Evolutionary conservation across 2,329 filamentous ascomycete genomes (phyloP).

Genomic region (Alternaria sp.): DNA sequence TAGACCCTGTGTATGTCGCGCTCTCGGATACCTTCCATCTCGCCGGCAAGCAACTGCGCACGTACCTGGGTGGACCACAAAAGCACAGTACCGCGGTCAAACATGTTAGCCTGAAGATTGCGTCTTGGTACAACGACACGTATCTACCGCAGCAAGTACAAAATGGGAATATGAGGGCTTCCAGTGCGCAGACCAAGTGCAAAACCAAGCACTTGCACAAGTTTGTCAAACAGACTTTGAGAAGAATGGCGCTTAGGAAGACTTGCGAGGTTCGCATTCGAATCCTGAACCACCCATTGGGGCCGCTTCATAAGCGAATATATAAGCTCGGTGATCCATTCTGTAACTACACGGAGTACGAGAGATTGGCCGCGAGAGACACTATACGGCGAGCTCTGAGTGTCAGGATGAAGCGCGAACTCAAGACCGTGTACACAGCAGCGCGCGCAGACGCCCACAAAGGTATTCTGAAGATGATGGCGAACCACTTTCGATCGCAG

Average conservation of each 20-base stretch:
- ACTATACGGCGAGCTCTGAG: neutral
- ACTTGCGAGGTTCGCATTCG: neutral
- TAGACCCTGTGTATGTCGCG: neutral
- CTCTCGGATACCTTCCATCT: neutral
- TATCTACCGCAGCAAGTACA: neutral
- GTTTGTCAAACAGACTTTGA: neutral
- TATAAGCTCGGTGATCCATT: neutral
- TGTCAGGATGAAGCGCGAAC: neutral
- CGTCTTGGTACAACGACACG: neutral
- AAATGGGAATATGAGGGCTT: neutral
- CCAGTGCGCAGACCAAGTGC: neutral
- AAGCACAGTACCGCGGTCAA: neutral
- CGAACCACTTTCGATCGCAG: neutral
- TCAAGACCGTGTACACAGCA: neutral
- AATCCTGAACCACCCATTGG: neutral
- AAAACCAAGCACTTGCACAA: neutral
- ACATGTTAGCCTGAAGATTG: neutral
- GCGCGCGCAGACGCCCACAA: no score
- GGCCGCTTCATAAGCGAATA: neutral
- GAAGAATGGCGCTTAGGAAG: neutral
- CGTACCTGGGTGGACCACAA: neutral
- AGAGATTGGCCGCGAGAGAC: neutral
- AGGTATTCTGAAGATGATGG: neutral
- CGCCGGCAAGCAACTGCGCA: neutral
- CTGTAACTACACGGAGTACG: neutral